Conservation (phyloP, 805 yeast genomes). For the Wickerhamomyces kurtzmanii region DNA sequence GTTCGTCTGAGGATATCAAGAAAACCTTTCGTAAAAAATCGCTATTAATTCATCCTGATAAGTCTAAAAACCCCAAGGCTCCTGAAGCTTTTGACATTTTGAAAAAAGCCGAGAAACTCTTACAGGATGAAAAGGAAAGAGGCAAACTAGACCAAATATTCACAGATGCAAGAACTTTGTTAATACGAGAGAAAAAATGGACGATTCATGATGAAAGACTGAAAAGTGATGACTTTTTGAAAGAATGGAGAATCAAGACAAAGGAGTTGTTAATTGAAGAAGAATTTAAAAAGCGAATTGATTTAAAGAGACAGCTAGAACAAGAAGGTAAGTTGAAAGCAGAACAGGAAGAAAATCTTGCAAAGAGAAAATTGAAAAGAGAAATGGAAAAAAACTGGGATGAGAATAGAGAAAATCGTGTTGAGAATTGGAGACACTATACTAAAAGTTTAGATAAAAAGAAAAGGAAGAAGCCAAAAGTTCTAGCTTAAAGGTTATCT, state of each 20-base stretch:
- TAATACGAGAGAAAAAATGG: too few relatives aligned
- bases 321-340: slow-evolving; percentile 28
- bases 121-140: slow-evolving; percentile 27
- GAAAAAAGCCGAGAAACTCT: slow-evolving; percentile 40
- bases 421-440: slow-evolving; percentile 49
- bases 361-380: slow-evolving; percentile 21
- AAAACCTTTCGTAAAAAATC: slow-evolving; percentile 48
- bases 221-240: too few relatives aligned
- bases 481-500: slow-evolving; percentile 28
- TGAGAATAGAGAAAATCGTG: slow-evolving; percentile 45
- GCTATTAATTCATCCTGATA: slow-evolving; percentile 62
- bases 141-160: slow-evolving; percentile 32
- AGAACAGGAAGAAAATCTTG: slow-evolving; percentile 15
- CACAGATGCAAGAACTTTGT: slow-evolving; percentile 28
- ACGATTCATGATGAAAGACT: too few relatives aligned
- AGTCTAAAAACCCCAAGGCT: slow-evolving; percentile 43
- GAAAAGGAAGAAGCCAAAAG: slow-evolving; percentile 34
- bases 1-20: slow-evolving; percentile 35
- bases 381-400: slow-evolving; percentile 49
- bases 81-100: slow-evolving; percentile 54
- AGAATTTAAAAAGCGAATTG: slow-evolving; percentile 32
- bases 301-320: slow-evolving; percentile 28
- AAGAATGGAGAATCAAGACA: slow-evolving; percentile 31
- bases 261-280: slow-evolving; percentile 33
- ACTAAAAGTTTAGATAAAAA: slow-evolving; percentile 32